Percentiles rank a stretch among this genome's conserved stretches.
Evolutionary conservation across 768 basidiomycete species (phyloP).

Genomic region (Phylloporus arenicola): DNA sequence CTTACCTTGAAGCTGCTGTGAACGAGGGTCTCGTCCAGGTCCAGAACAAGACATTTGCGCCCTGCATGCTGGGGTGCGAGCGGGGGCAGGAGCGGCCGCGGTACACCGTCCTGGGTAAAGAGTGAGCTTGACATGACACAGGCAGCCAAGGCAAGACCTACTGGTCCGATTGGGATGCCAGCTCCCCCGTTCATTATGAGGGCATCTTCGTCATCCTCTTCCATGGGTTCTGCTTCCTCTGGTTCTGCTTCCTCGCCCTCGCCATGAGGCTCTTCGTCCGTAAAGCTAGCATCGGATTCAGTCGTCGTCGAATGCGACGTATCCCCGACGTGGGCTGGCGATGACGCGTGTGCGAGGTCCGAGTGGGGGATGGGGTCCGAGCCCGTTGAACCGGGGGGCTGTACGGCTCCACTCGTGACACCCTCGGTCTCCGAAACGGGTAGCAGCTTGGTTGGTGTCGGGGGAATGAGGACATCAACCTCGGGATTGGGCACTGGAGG

Average conservation of each 20-base stretch:
- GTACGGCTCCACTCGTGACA: slow-evolving; percentile 86
- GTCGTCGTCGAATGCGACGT: slow-evolving; percentile 29
- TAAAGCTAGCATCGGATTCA: slow-evolving; percentile 39
- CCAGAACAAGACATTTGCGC: slow-evolving; percentile 92
- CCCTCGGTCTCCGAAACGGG: slow-evolving; percentile 79
- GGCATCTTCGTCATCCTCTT: slow-evolving; percentile 83
- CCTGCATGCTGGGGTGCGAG: slow-evolving; percentile 76
- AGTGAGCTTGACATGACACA: slow-evolving; percentile 2
- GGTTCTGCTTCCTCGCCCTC: slow-evolving; percentile 64
- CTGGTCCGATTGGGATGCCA: slow-evolving; percentile 91
- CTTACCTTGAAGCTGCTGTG: slow-evolving; percentile 96
- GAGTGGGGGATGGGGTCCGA: slow-evolving; percentile 23
- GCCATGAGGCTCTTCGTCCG: slow-evolving; percentile 60
- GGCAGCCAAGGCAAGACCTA: slow-evolving; percentile 38
- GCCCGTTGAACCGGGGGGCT: slow-evolving; percentile 81
- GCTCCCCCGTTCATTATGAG: slow-evolving; percentile 88
- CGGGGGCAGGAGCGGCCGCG: slow-evolving; percentile 84
- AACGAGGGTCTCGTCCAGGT: slow-evolving; percentile 94
- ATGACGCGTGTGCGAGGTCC: slow-evolving; percentile 19
- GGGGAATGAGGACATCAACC: slow-evolving; percentile 39
- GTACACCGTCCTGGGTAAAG: slow-evolving; percentile 67
- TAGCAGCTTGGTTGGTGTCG: slow-evolving; percentile 44
- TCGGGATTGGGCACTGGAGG: slow-evolving; percentile 24
- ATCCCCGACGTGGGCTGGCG: slow-evolving; percentile 27
- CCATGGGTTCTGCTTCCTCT: slow-evolving; percentile 55